phyloP scores from a whole-genome alignment of 495 filamentous ascomycete genomes.

The Apodospora peruviana region DNA sequence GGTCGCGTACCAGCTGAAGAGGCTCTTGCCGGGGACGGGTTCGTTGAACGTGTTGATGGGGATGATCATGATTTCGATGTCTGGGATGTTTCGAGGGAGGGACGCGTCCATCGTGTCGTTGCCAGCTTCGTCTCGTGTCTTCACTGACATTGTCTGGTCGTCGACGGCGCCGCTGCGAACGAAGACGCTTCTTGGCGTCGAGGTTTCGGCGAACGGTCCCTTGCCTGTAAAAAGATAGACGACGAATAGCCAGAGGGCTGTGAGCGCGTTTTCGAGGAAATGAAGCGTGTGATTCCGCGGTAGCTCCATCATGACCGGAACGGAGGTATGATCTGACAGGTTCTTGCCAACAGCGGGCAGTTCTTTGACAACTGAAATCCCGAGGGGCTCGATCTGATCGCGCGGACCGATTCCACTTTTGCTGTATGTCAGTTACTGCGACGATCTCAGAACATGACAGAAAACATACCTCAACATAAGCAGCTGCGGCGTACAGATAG shows the following conservation, averaged over 20 bases:
- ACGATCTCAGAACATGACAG: background rate
- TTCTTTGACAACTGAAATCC: conserved; percentile 55
- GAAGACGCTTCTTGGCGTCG: conserved; percentile 12
- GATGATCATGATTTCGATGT: conserved; percentile 25
- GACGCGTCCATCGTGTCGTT: conserved; percentile 12
- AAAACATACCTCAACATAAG: conserved; percentile 18
- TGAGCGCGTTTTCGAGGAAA: conserved; percentile 5
- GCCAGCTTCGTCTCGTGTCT: background rate
- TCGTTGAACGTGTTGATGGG: conserved; percentile 6
- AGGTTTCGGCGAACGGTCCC: conserved; percentile 10
- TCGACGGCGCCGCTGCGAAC: conserved; percentile 17
- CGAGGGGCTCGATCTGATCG: conserved; percentile 42
- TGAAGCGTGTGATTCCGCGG: conserved; percentile 18
- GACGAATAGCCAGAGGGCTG: conserved; percentile 14
- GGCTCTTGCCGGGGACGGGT: conserved; percentile 1
- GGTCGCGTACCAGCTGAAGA: conserved; percentile 16
- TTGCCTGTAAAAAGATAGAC: conserved; percentile 16
- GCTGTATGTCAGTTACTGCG: background rate
- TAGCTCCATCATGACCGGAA: conserved; percentile 20
- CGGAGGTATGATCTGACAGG: conserved; percentile 16
- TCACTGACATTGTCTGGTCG: conserved; percentile 11
- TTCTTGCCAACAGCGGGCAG: conserved; percentile 15
- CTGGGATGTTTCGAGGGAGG: conserved; percentile 14
- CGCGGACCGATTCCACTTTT: conserved; percentile 22
- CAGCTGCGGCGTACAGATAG: conserved; percentile 17